A percentile compares a stretch with the other conserved stretches of the same genome.
phyloP scores from a whole-genome alignment of 495 filamentous ascomycete species.

The Aspergillus asperescens region DNA sequence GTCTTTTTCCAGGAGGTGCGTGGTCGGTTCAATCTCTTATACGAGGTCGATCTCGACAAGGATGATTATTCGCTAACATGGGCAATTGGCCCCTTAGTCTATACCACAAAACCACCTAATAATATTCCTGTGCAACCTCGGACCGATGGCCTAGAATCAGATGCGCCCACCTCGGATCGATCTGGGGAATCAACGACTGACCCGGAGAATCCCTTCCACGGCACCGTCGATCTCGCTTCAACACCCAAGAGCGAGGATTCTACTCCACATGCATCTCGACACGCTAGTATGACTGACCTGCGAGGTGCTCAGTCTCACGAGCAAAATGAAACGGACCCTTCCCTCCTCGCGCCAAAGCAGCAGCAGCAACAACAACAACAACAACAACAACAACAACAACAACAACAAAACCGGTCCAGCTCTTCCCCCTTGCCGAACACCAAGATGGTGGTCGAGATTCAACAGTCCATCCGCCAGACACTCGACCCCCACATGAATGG shows the following conservation, averaged over 20 bases:
- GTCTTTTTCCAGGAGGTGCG: slow-evolving; percentile 87
- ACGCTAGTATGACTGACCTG: slow-evolving; percentile 35
- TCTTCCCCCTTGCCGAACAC: slow-evolving; percentile 41
- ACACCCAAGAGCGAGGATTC: slow-evolving; percentile 34
- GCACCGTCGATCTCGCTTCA: slow-evolving; percentile 7
- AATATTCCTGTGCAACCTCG: slow-evolving; percentile 8
- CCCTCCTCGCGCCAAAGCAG: slow-evolving; percentile 22
- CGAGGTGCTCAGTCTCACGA: slow-evolving; percentile 19
- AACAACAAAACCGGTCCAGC: slow-evolving; percentile 37
- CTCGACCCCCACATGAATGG: slow-evolving; percentile 38
- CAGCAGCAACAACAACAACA: slow-evolving; percentile 37
- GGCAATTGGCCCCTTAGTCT: slow-evolving; percentile 20
- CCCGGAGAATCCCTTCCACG: neutral
- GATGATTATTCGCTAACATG: slow-evolving; percentile 1
- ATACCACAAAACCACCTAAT: slow-evolving; percentile 25
- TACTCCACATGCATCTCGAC: slow-evolving; percentile 46
- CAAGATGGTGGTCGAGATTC: slow-evolving; percentile 39
- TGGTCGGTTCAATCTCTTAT: neutral
- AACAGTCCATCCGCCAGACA: slow-evolving; percentile 43
- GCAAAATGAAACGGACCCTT: slow-evolving; percentile 19
- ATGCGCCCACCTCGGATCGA: slow-evolving; percentile 6
- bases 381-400: too few species aligned
- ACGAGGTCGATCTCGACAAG: neutral
- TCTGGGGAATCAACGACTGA: neutral
- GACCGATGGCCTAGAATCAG: slow-evolving; percentile 1